Evolutionary conservation across 1,139 yeast species (phyloP), one percentile per base, ranked within the genome.

Genomic region (Diutina pseudorugosa): DNA sequence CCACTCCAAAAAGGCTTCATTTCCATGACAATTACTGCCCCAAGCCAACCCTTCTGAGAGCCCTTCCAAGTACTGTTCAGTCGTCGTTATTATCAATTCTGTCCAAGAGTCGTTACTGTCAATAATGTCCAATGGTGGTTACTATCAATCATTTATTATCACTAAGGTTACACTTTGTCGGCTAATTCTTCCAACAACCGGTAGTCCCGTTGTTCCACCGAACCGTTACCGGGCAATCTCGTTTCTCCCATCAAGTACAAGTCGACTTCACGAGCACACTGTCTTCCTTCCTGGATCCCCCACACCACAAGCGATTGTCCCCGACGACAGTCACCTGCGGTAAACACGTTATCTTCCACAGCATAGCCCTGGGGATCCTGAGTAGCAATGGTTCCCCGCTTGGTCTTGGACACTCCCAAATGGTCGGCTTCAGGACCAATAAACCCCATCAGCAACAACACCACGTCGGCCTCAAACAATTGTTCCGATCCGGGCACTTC

Each of bases 231-330:
- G 56, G 98, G 98, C 61, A 93, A 78, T 65, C 88, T 78, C 41
- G 96, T 79, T 57, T 79, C 70, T 40, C 93, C 90, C 82, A 83
- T 82, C 68, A 93, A 76, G 67, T 69, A 86, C 61, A 75, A 69
- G 65, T 93, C 98, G 57, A 93, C 94, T 62, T 88, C 91, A 61
- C 96, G 80, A 44, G 98, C 98, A 79, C 96, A 88, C 71, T 93
- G 97, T 74, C 98, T 83, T 61, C 98, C 98, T 73, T 93, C 98
- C 72, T 93, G 98, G 62, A 93, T 93, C 72, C 98, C 98, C 98
- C 98, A 93, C 55, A 93, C 98, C 67, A 93, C 94, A 67, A 93
- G 80, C 3, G 96, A 89, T 75, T 93, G 98, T 40, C 98, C 98
- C 72, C 98, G 85, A 76, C 98, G 85, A 74, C 98, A 93, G 70